Percentiles rank a stretch among this genome's conserved stretches.
Conservation (phyloP, 176 grass and related monocot species). For the Triticum aestivum region DNA sequence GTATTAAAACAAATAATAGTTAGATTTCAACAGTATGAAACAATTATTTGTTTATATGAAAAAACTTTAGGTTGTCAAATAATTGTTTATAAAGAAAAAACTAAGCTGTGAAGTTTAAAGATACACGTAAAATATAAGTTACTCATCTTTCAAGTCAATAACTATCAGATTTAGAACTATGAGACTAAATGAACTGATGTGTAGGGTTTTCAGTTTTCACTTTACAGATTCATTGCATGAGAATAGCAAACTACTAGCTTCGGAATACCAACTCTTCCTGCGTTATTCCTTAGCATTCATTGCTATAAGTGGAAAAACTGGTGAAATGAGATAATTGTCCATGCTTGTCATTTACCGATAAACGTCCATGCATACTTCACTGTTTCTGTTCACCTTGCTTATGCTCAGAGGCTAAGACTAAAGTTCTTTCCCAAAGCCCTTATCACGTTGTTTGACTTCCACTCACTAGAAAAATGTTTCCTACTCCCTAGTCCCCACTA, state of each 20-base stretch:
- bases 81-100: background rate
- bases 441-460: background rate
- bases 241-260: conserved; percentile 9
- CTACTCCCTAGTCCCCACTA: background rate
- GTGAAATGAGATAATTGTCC: background rate
- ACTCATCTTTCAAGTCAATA: background rate
- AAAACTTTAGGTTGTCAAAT: background rate
- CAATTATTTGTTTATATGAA: conserved; percentile 18
- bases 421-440: background rate
- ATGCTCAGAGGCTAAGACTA: background rate
- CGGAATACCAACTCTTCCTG: background rate
- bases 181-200: background rate
- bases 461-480: background rate
- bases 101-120: conserved; percentile 4
- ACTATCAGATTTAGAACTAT: background rate
- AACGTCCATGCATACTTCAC: background rate
- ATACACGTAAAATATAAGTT: background rate
- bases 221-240: background rate
- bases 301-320: background rate
- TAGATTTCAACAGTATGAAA: background rate
- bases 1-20: conserved; percentile 14
- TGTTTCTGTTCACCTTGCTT: background rate
- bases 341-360: background rate
- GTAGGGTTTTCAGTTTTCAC: background rate
- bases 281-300: background rate